These are phyloP conservation scores for Plantago elongata DNA, from an alignment of 257 asterid species.

Conservation along the genomic window DNA sequence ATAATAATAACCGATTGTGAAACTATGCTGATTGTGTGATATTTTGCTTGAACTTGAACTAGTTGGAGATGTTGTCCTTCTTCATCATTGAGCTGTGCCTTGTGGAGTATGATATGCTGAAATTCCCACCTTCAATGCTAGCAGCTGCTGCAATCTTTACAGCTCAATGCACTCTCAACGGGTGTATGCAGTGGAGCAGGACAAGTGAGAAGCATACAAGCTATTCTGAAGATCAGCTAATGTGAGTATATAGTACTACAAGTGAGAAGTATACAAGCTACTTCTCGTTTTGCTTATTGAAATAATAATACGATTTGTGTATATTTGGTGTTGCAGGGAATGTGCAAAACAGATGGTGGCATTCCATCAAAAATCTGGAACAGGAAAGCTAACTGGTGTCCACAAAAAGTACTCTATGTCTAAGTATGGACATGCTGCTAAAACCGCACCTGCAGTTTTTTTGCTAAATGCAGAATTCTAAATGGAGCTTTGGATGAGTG, in stretches of 20 bases:
- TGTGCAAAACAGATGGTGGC: constrained; percentile 60
- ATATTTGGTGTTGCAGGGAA: constrained; percentile 37
- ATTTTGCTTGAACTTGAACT: constrained; percentile 12
- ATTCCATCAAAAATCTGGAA: constrained; percentile 67
- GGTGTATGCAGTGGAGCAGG: constrained; percentile 57
- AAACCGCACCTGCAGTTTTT: constrained; percentile 58
- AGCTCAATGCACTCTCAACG: constrained; percentile 56
- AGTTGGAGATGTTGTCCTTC: constrained; percentile 78
- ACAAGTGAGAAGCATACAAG: constrained; percentile 54
- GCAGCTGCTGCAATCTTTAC: constrained; percentile 94
- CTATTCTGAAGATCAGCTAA: constrained; percentile 57
- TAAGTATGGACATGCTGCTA: constrained; percentile 63
- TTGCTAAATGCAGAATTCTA: constrained; percentile 23
- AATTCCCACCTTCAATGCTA: constrained; percentile 66
- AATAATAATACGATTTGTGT: not conserved
- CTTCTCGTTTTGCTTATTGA: too few relatives aligned
- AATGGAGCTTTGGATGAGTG: not conserved
- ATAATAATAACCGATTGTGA: not conserved
- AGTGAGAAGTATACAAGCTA: too few relatives aligned
- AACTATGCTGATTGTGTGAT: constrained; percentile 2
- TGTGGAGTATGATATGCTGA: constrained; percentile 76
- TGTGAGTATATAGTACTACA: constrained; percentile 38
- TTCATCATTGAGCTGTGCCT: constrained; percentile 77
- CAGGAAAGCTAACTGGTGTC: constrained; percentile 65
- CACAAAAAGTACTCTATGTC: constrained; percentile 76